phyloP scores from a whole-genome alignment of 192 early-diverging fungal species.

The Glomus cerebriforme region DNA sequence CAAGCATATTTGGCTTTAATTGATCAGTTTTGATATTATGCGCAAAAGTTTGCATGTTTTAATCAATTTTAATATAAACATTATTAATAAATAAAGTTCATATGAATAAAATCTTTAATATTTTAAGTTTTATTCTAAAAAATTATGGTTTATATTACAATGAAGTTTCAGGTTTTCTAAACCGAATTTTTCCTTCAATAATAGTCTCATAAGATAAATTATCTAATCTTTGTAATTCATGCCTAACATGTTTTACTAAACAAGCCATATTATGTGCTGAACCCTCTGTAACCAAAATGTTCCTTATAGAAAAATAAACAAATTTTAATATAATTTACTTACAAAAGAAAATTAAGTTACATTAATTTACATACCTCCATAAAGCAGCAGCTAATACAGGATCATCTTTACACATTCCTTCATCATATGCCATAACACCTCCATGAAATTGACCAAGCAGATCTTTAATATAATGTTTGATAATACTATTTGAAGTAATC shows the following conservation, averaged over 20 bases:
- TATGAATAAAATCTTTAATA: no score
- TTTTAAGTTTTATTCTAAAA: neutral
- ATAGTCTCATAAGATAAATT: constrained; percentile 39
- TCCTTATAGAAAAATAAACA: constrained; percentile 26
- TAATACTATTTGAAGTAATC: constrained; percentile 72
- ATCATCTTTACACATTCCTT: constrained; percentile 85
- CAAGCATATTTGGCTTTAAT: no score
- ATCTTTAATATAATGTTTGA: constrained; percentile 76
- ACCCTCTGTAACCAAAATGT: constrained; percentile 43
- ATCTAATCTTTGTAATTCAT: constrained; percentile 44
- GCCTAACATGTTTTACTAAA: constrained; percentile 45
- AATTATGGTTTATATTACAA: neutral
- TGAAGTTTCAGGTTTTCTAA: constrained; percentile 8
- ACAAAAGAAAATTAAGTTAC: neutral
- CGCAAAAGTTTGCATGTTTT: no score
- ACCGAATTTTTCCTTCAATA: constrained; percentile 36
- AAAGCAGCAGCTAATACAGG: constrained; percentile 87
- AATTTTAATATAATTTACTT: neutral
- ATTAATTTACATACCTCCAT: constrained; percentile 60
- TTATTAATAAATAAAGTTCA: no score
- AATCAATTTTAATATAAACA: no score
- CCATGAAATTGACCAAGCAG: constrained; percentile 86
- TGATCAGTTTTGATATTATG: no score
- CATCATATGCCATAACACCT: constrained; percentile 87
- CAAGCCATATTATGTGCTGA: constrained; percentile 39